Evolutionary conservation across 139 green algal species (phyloP).

Genomic region (Picochlorum sp.): DNA sequence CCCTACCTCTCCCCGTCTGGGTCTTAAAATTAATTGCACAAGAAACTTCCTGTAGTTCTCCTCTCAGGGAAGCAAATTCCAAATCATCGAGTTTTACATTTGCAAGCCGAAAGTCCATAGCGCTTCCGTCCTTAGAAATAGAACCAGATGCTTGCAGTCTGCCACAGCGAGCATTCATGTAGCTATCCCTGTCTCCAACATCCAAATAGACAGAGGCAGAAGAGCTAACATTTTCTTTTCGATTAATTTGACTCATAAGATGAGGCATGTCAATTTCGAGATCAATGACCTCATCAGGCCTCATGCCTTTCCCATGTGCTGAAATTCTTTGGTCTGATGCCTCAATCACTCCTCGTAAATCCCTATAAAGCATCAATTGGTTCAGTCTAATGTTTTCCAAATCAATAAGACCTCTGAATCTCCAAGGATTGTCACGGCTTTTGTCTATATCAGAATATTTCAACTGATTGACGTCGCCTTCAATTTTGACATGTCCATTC

Average conservation of each 20-base stretch:
- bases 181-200: background rate
- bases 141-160: conserved; percentile 24
- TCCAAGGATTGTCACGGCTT: background rate
- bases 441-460: background rate
- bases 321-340: conserved; percentile 13
- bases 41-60: conserved; percentile 44
- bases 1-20: conserved; percentile 32
- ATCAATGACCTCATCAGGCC: conserved; percentile 51
- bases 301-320: conserved; percentile 25
- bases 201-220: background rate
- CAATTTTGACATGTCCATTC: conserved; percentile 11
- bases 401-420: conserved; percentile 31
- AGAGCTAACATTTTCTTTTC: background rate
- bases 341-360: conserved; percentile 30
- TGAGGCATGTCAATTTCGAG: conserved; percentile 47
- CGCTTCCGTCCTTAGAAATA: conserved; percentile 7
- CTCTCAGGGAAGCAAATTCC: conserved; percentile 72
- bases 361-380: conserved; percentile 45
- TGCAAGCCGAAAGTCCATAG: conserved; percentile 16
- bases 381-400: conserved; percentile 53
- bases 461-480: conserved; percentile 2
- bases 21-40: conserved; percentile 60
- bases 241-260: background rate
- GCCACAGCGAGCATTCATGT: conserved; percentile 36
- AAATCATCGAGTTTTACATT: conserved; percentile 75